These are phyloP conservation scores for Zygotorulaspora mrakii DNA, from an alignment of 1,139 yeast species.

Conservation along the genomic window DNA sequence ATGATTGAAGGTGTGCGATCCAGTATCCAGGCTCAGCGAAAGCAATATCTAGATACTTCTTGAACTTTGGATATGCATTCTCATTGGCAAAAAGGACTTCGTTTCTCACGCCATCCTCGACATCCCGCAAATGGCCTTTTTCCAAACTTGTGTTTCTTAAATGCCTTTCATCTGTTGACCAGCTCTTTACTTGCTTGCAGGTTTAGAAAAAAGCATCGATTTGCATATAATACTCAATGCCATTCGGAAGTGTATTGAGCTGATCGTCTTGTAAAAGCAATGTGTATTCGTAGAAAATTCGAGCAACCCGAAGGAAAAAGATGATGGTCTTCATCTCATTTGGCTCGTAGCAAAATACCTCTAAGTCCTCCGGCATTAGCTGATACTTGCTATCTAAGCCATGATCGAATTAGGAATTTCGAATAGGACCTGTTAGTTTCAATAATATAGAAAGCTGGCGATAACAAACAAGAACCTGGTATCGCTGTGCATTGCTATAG, in stretches of 20 bases:
- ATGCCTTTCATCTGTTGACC: constrained; percentile 13
- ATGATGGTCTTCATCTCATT: constrained; percentile 1
- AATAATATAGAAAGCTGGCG: constrained; percentile 2
- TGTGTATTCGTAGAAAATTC: constrained; percentile 4
- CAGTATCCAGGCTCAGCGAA: constrained; percentile 15
- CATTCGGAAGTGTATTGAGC: constrained; percentile 4
- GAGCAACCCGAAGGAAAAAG: not conserved
- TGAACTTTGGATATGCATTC: constrained; percentile 13
- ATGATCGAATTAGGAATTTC: not conserved
- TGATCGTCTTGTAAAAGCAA: constrained; percentile 6
- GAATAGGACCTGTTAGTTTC: not conserved
- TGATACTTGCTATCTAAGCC: not conserved
- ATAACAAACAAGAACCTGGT: constrained; percentile 3
- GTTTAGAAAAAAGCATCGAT: constrained; percentile 6
- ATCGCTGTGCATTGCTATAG: constrained; percentile 1
- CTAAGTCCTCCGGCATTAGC: not conserved
- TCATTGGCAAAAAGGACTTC: constrained; percentile 9
- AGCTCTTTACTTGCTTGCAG: constrained; percentile 4
- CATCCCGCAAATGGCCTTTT: constrained; percentile 10
- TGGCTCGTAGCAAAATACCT: not conserved
- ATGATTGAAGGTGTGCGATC: constrained; percentile 19
- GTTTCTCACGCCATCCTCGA: constrained; percentile 7
- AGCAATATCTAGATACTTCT: constrained; percentile 10
- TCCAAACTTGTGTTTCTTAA: constrained; percentile 11
- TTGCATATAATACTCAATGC: constrained; percentile 3